phyloP scores from a whole-genome alignment of 768 basidiomycete species.

The Dacryopinax primogenitus region DNA sequence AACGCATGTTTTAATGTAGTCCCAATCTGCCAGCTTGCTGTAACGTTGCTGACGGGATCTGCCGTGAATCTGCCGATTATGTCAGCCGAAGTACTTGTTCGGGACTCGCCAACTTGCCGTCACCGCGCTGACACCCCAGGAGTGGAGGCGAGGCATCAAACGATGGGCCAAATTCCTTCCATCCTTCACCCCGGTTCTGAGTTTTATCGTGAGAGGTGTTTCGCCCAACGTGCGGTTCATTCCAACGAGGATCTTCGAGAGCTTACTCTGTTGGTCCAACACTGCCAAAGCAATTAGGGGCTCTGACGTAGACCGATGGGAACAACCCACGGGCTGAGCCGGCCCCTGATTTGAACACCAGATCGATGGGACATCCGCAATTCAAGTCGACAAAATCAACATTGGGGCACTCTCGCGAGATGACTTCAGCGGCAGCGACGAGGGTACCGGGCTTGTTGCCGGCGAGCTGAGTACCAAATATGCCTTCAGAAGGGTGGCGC shows the following conservation, averaged over 20 bases:
- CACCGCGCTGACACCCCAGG: conserved; percentile 44
- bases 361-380: conserved; percentile 93
- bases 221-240: conserved; percentile 87
- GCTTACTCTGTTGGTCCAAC: conserved; percentile 64
- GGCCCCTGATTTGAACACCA: conserved; percentile 83
- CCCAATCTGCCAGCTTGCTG: conserved; percentile 84
- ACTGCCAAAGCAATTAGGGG: conserved; percentile 35
- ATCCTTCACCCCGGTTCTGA: conserved; percentile 89
- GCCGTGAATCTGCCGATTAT: conserved; percentile 65
- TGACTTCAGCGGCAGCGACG: conserved; percentile 63
- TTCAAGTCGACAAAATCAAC: conserved; percentile 93
- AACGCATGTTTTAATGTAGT: conserved; percentile 80
- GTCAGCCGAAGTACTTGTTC: conserved; percentile 28
- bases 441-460: conserved; percentile 73
- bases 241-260: conserved; percentile 76
- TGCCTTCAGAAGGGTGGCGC: conserved; percentile 72
- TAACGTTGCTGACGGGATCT: conserved; percentile 92
- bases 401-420: conserved; percentile 52
- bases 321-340: conserved; percentile 66
- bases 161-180: conserved; percentile 78
- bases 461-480: conserved; percentile 85
- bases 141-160: conserved; percentile 64
- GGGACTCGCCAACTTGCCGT: conserved; percentile 36
- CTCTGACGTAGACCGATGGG: neutral
- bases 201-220: conserved; percentile 78